phyloP scores from a whole-genome alignment of 768 basidiomycete genomes.

The Pleurotus salmoneostramineus region DNA sequence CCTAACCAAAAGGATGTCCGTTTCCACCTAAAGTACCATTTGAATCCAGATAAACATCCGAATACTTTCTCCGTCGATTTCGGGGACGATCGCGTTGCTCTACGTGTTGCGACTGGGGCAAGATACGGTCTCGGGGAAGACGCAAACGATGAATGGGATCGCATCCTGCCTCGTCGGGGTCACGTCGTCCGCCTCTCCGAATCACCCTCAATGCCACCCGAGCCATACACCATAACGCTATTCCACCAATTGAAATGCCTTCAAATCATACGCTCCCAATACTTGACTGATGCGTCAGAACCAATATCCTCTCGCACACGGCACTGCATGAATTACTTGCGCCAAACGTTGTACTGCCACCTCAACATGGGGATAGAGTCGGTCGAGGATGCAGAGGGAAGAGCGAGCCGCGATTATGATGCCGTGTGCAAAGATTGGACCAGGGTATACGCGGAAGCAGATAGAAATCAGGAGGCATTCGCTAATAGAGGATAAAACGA shows the following conservation, averaged over 20 bases:
- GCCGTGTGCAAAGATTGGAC: slow-evolving; percentile 17
- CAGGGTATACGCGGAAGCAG: slow-evolving; percentile 13
- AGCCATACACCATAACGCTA: slow-evolving; percentile 28
- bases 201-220: slow-evolving; percentile 1
- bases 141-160: slow-evolving; percentile 20
- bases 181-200: slow-evolving; percentile 22
- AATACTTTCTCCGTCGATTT: slow-evolving; percentile 32
- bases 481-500: background rate
- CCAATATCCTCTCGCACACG: slow-evolving; percentile 8
- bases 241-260: slow-evolving; percentile 39
- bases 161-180: slow-evolving; percentile 25
- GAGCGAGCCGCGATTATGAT: slow-evolving; percentile 11
- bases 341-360: slow-evolving; percentile 25
- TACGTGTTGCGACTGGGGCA: slow-evolving; percentile 18
- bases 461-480: slow-evolving; percentile 14
- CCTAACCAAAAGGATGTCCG: too few species aligned
- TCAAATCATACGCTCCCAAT: slow-evolving; percentile 25
- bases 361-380: slow-evolving; percentile 18
- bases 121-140: slow-evolving; percentile 10
- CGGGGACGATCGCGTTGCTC: slow-evolving; percentile 15
- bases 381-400: slow-evolving; percentile 10
- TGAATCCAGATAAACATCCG: too few species aligned
- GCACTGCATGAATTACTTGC: slow-evolving; percentile 30
- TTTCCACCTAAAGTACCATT: too few species aligned
- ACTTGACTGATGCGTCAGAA: slow-evolving; percentile 8